Evolutionary conservation across 768 basidiomycete genomes (phyloP), one percentile per base, ranked within the genome.

Genomic region (Strobilomyces echinocephalus): DNA sequence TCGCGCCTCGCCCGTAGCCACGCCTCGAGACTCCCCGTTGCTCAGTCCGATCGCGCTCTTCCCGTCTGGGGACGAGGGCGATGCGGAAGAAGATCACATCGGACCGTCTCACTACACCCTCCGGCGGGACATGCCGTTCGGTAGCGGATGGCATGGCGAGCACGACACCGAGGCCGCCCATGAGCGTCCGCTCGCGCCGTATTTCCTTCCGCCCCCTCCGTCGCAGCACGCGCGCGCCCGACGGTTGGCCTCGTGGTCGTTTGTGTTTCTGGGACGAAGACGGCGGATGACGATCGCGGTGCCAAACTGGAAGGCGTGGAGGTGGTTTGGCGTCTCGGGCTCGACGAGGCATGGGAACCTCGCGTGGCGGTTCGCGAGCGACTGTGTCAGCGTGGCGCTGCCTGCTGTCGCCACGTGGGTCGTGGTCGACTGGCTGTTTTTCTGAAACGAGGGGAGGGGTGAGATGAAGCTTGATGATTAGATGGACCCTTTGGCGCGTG

Each of bases 251-350:
- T 80, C 77, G 18, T 80, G 78, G 74, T 73, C 78, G 16, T 86
- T 87, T 61, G 73, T 75, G 21, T 73, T 85, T 50, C 64, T 73
- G 26, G 82, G 83, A 1, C 74, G 80, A 28, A 72, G 80, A 16
- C 74, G 83, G 55, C 77, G 80, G n/a, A 62, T 87, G 54, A 73
- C 76, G 16, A 18, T 85, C 14, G 66, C 70, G 6, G 51, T 75
- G 28, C 82, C 83, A 0, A 49, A 56, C 60, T 56, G 71, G 72
- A 63, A 53, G 47, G 20, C 58, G 57, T 7, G 60, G 40, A 44
- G 49, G 26, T 46, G 49, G 50, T 18, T 66, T 20, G 18, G 57
- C 30, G 7, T 8, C 12, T 15, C 21, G 26, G 24, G 24, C 41
- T 50, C 38, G 44, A 61, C 50, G 49, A 40, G 46, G 57, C 31